Evolutionary conservation across 768 basidiomycete genomes (phyloP), one percentile per base, ranked within the genome.

Genomic region (Nidularia sp.): DNA sequence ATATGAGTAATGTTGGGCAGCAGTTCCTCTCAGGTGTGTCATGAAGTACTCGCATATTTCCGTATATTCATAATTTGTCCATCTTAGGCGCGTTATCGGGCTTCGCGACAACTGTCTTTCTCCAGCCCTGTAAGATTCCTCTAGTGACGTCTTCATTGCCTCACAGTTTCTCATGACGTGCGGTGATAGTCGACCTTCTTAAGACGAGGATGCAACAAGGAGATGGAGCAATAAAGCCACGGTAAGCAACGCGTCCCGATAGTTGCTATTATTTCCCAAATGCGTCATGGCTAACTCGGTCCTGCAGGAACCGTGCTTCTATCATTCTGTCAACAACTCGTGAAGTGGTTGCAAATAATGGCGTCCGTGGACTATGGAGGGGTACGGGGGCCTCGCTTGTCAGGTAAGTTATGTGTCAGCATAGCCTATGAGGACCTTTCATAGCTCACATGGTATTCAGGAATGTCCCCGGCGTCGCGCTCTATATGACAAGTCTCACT

Each of bases 191-290:
- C 57, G 94, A 97, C 70, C 73, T 96, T 22, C 68, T 97, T 58
- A 97, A 97, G 70, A 96, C 94, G n/a, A 80, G 93, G 45, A 63
- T 94, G 58, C 93, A 95, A 65, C 92, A 94, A 67, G 83, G 84
- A 49, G 86, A 89, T 66, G 78, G 78, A 5, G 60, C 55, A 32
- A 41, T 70, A 36, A 63, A 57, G 35, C 61, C 66, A 60, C 64
- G 69, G 80, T 77, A 59, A 55, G 72, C 60, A 8, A 32, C 9
- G 18, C 18, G 18, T 18, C 18, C 18, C 18, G 18, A 18, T 18
- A 18, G 18, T 18, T 18, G 29, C 29, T 22, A 48, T 48, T 32
- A 22, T 12, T 10, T 48, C 32, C 25, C 9, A 45, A 10, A 8
- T 29, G 9, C 22, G 25, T 29, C 10, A 45, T 10, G 9, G 9